A percentile compares a stretch with the other conserved stretches of the same genome.
Evolutionary conservation across 2,329 filamentous ascomycete genomes (phyloP).

Genomic region (Exophiala sp.): DNA sequence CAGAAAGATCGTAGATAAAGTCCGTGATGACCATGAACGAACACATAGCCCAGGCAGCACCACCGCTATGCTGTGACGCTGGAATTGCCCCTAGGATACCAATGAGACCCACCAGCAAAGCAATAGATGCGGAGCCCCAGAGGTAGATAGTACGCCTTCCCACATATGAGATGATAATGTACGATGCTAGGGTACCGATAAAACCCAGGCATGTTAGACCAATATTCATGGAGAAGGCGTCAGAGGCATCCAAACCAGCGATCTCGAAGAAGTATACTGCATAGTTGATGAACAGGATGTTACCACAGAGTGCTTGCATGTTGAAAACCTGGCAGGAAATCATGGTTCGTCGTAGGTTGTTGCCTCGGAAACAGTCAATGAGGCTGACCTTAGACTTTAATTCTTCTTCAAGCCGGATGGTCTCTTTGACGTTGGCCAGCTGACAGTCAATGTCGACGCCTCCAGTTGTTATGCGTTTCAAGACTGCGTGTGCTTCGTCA

Average conservation of each 20-base stretch:
- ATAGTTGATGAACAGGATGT: constrained; percentile 30
- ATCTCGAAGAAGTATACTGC: constrained; percentile 35
- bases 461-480: constrained; percentile 35
- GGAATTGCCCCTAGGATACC: constrained; percentile 30
- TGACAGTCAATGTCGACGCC: constrained; percentile 24
- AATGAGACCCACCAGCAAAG: constrained; percentile 29
- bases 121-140: constrained; percentile 25
- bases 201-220: constrained; percentile 61
- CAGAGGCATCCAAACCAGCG: constrained; percentile 33
- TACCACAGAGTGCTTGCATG: constrained; percentile 33
- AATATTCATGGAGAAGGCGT: constrained; percentile 45
- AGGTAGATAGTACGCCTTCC: constrained; percentile 41
- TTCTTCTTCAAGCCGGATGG: constrained; percentile 28
- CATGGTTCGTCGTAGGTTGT: constrained; percentile 30
- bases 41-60: constrained; percentile 34
- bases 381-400: constrained; percentile 21
- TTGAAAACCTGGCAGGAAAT: constrained; percentile 36
- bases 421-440: constrained; percentile 32
- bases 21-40: constrained; percentile 52
- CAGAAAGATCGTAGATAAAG: constrained; percentile 52
- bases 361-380: constrained; percentile 31
- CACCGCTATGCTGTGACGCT: constrained; percentile 2
- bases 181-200: constrained; percentile 35
- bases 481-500: constrained; percentile 43
- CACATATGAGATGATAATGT: constrained; percentile 32